Evolutionary conservation across 2,329 filamentous ascomycete species (phyloP), one percentile per base, ranked within the genome.

Genomic region (Stachybotrys chartarum): DNA sequence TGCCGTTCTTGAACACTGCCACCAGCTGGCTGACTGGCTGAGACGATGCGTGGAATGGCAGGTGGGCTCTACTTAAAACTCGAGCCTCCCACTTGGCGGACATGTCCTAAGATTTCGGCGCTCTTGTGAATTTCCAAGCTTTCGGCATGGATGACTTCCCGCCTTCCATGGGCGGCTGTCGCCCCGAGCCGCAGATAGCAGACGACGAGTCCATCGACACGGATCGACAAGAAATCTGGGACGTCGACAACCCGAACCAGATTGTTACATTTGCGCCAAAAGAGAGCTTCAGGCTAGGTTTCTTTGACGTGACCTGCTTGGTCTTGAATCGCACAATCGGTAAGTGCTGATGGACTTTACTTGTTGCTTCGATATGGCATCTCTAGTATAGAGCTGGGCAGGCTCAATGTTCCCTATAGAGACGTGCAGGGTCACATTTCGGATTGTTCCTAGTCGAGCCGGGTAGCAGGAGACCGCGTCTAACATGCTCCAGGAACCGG

Each of bases 271-370:
- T 61, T 44, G 68, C 70, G 5, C 70, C 70, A 3, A 64, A 64
- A 18, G 69, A 72, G 53, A 60, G 63, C 17, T 72, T 72, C 58
- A 65, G 66, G 17, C 59, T 72, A 17, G 68, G 68, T 5, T 71
- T 69, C 51, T 65, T 72, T 24, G 70, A 72, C 52, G 67, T 72
- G 5, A 65, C 61, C 54, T 72, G 70, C 45, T 59, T 72, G 31
- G 63, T 72, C 10, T 57, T 72, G 30, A 72, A 72, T 55, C 66
- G 69, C 10, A 71, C 70, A 63, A 72, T 72, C 56, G 70, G 70
- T 72, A 54, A 59, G 68, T 65, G 18, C 32, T 6, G 16, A 11
- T 12, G 30, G 10, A 3, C 11, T 51, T 14, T n/a, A 30, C 30
- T 14, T 44, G 39, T 44, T 44, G 39, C 39, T 5, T 44, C 39